Base-by-base conservation (phyloP, 345 rosid genomes). In the Pelargonium nanum region DNA sequence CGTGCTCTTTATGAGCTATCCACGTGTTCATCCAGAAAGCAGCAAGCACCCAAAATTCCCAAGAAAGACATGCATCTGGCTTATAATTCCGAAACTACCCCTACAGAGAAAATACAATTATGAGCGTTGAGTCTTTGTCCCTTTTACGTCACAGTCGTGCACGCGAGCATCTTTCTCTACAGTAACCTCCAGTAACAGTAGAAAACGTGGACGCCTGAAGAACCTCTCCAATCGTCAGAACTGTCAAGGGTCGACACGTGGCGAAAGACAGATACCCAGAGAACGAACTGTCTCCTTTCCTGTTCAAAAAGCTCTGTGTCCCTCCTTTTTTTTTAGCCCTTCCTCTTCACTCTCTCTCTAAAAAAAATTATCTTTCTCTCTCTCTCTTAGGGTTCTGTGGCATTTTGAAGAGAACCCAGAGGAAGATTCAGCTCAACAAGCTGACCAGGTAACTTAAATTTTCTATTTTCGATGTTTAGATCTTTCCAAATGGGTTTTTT, bases 241-340 rank as follows among this genome's bases (percentile, higher is more conserved):
- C 67, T 48, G 61, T 53, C 57, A 40, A 24, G 21, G 32, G 0
- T 0, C 1, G 65, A 68, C 69, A 77, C 67, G 74, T 68, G 74
- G 56, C 44, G 59, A 7, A 3, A 40, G 48, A 40, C 48, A 40
- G 48, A 8, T 40, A 2, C 48, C 15, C 48, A 2, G 23, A n/a
- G 52, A 69, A 58, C 26, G 10, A 32, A 44, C 56, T 62, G 21
- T 67, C 60, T 59, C 30, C 62, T 50, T 54, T 51, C 22, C 26
- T 48, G 19, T 25, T 40, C 52, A 40, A 19, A 52, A 28, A 20
- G 48, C 48, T 40, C 48, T 40, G 16, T 40, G 16, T 6, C 48
- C 15, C 15, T 40, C 48, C 15, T 17, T 12, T 40, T 12, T 40
- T 12, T 40, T 30, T 30, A 30, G 10, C 40, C 40, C 40, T 30